A percentile compares a stretch with the other conserved stretches of the same genome.
These are phyloP conservation scores for Collybia sp. DNA, from an alignment of 768 basidiomycete species.

Conservation along the genomic window DNA sequence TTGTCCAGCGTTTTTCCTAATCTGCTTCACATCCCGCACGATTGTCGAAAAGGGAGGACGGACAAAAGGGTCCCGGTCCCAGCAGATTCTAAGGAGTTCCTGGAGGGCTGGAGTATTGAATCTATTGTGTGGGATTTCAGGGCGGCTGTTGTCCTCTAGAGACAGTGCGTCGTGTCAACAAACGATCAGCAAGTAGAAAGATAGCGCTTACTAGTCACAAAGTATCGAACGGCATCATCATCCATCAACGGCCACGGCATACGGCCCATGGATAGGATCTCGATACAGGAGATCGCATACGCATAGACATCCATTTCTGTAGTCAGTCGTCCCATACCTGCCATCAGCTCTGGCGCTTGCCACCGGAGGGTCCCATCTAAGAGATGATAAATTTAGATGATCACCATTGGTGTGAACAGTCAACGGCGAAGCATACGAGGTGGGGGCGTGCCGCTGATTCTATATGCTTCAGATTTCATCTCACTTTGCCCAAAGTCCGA, in stretches of 20 bases:
- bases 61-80: constrained; percentile 46
- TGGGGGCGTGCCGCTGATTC: constrained; percentile 46
- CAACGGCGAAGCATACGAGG: constrained; percentile 34
- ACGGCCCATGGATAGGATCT: constrained; percentile 58
- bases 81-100: constrained; percentile 48
- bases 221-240: constrained; percentile 44
- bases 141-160: constrained; percentile 48
- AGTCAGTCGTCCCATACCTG: constrained; percentile 41
- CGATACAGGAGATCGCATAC: constrained; percentile 61
- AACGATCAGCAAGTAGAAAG: background rate
- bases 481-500: constrained; percentile 83
- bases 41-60: constrained; percentile 52
- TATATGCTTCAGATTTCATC: constrained; percentile 68
- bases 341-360: constrained; percentile 67
- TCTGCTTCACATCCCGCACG: constrained; percentile 36
- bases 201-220: constrained; percentile 41
- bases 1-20: constrained; percentile 35
- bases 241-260: constrained; percentile 52
- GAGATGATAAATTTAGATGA: background rate
- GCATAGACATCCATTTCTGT: constrained; percentile 63
- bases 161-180: constrained; percentile 7
- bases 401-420: constrained; percentile 1
- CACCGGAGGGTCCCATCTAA: constrained; percentile 64
- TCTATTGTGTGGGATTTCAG: constrained; percentile 36
- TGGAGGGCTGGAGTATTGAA: constrained; percentile 27